Percentiles rank a stretch among this genome's conserved stretches.
phyloP scores from a whole-genome alignment of 2,329 filamentous ascomycete genomes.

The Penicillium palitans region DNA sequence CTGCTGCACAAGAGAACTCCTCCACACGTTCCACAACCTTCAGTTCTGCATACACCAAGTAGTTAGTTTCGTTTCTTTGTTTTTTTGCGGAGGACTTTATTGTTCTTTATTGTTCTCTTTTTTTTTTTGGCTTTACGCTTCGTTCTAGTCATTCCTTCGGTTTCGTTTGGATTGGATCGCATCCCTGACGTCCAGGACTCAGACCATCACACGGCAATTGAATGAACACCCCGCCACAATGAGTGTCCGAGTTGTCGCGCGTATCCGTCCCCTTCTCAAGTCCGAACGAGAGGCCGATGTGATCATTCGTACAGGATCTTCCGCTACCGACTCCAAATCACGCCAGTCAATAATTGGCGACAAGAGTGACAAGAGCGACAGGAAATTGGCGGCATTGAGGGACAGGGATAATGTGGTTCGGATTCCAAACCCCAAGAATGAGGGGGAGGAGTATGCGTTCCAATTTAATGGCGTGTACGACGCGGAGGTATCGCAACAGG shows the following conservation, averaged over 20 bases:
- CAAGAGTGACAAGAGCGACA: conserved; percentile 18
- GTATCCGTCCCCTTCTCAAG: conserved; percentile 83
- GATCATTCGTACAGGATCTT: conserved; percentile 70
- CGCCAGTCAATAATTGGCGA: conserved; percentile 26
- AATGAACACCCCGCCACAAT: conserved; percentile 29
- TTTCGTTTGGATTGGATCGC: conserved; percentile 8
- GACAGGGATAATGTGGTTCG: conserved; percentile 69
- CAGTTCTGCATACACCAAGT: conserved; percentile 20
- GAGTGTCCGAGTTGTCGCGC: conserved; percentile 79
- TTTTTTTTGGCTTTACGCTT: conserved; percentile 9
- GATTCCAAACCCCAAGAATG: conserved; percentile 93
- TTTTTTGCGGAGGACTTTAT: conserved; percentile 16
- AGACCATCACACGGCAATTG: conserved; percentile 2
- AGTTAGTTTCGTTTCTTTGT: conserved; percentile 21
- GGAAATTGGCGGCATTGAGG: conserved; percentile 39
- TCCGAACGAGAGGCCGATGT: conserved; percentile 84
- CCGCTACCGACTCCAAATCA: conserved; percentile 24
- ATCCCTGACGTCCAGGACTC: not conserved
- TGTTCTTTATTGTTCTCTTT: conserved; percentile 9
- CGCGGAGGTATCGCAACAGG: conserved; percentile 74
- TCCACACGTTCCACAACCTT: conserved; percentile 19
- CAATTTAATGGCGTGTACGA: conserved; percentile 94
- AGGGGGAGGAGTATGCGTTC: conserved; percentile 86
- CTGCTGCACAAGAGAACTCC: conserved; percentile 18
- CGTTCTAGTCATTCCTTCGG: conserved; percentile 8